Evolutionary conservation across 345 rosid genomes (phyloP).

Genomic region (Arabidopsis arenosa): DNA sequence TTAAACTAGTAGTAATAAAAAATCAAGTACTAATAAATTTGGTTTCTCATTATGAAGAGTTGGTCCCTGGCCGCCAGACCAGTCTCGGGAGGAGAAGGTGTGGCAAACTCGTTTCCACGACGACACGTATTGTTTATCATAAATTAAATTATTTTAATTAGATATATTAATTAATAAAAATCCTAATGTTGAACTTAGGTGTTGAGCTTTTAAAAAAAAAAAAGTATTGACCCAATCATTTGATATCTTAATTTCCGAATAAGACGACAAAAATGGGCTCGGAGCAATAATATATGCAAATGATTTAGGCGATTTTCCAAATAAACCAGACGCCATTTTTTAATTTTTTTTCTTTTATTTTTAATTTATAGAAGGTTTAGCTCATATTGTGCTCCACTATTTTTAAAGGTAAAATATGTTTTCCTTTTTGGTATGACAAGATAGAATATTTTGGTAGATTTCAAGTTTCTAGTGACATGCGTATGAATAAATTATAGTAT

Average conservation of each 20-base stretch:
- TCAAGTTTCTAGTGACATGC: not conserved
- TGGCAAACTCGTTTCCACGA: conserved; percentile 43
- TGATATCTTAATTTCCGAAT: not conserved
- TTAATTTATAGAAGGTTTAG: not conserved
- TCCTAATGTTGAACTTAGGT: conserved; percentile 15
- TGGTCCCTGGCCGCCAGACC: conserved; percentile 42
- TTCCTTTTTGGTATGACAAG: not conserved
- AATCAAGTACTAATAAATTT: conserved; percentile 10
- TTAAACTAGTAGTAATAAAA: not conserved
- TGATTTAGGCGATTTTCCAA: conserved; percentile 32
- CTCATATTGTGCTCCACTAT: not conserved
- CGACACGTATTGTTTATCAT: conserved; percentile 2
- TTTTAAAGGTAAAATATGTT: not conserved
- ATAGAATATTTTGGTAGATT: not conserved
- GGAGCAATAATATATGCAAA: conserved; percentile 16
- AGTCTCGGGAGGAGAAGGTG: conserved; percentile 25
- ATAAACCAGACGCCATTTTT: conserved; percentile 20
- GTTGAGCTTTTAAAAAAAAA: not conserved
- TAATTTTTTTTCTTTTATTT: not conserved
- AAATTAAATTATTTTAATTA: not conserved
- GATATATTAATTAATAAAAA: not conserved
- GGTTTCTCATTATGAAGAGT: conserved; percentile 17
- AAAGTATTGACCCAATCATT: conserved; percentile 23
- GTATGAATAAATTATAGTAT: conserved; percentile 4
- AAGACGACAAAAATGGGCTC: conserved; percentile 20